Evolutionary conservation across 2,329 filamentous ascomycete genomes (phyloP).

Genomic region (Botrytis sinoallii): DNA sequence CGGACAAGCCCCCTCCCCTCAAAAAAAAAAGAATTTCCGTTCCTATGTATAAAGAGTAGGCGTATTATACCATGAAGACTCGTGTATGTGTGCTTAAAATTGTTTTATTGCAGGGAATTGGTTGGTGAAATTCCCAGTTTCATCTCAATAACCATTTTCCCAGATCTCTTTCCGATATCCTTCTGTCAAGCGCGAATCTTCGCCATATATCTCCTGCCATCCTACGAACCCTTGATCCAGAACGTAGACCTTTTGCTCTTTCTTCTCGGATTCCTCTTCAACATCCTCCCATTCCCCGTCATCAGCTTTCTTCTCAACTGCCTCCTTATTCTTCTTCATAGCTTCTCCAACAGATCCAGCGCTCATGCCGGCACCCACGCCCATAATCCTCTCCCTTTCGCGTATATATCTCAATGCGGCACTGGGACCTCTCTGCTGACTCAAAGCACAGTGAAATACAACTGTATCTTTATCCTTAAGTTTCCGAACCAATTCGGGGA

Average conservation of each 20-base stretch:
- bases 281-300: conserved; percentile 38
- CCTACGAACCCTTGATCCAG: conserved; percentile 79
- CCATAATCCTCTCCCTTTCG: conserved; percentile 56
- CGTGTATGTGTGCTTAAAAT: not conserved
- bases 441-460: conserved; percentile 91
- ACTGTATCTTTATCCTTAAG: conserved; percentile 77
- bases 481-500: conserved; percentile 78
- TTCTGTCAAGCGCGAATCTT: conserved; percentile 78
- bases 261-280: conserved; percentile 30
- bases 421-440: conserved; percentile 82
- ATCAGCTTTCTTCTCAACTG: conserved; percentile 26
- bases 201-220: conserved; percentile 84
- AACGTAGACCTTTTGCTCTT: conserved; percentile 71
- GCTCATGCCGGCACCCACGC: conserved; percentile 19
- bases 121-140: too few species aligned
- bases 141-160: conserved; percentile 43
- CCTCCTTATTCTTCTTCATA: conserved; percentile 31
- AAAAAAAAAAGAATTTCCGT: not conserved
- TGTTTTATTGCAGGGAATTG: not conserved
- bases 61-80: not conserved
- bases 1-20: not conserved
- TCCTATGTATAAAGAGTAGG: not conserved
- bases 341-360: conserved; percentile 27
- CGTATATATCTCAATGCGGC: conserved; percentile 78
- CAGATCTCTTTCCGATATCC: conserved; percentile 82